Conservation (phyloP, 2,329 filamentous ascomycete species). For the Pyricularia pennisetigena region DNA sequence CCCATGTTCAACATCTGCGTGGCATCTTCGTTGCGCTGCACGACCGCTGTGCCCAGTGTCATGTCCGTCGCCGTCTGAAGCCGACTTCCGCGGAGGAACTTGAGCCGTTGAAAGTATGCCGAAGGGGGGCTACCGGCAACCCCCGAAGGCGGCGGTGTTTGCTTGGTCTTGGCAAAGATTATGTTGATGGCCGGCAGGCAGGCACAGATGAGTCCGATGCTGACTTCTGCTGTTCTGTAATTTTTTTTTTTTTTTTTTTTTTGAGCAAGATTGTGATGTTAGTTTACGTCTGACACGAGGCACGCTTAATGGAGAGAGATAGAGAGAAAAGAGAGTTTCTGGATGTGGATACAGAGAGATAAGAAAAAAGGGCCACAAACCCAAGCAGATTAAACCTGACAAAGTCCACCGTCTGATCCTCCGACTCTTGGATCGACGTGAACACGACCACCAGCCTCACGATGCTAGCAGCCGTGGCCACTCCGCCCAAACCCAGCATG, state of each 20-base stretch:
- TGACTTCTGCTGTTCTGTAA: neutral
- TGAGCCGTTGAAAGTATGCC: neutral
- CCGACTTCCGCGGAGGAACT: neutral
- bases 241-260: no score
- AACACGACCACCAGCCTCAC: neutral
- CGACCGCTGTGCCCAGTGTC: neutral
- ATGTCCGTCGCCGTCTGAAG: neutral
- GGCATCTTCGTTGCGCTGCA: neutral
- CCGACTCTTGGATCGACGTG: neutral
- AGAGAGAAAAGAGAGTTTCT: no score
- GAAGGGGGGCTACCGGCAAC: neutral
- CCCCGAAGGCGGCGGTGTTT: no score
- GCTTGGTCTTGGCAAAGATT: neutral
- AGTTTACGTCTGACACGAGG: neutral
- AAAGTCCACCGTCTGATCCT: slow-evolving; percentile 1
- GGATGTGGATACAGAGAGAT: no score
- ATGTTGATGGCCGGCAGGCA: slow-evolving; percentile 4
- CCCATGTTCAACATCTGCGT: neutral
- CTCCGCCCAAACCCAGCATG: neutral
- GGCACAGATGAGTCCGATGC: slow-evolving; percentile 2
- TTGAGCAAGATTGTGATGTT: neutral
- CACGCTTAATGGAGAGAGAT: no score
- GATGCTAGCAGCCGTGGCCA: neutral
- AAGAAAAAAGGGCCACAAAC: neutral
- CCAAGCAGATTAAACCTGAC: slow-evolving; percentile 1